Conservation (phyloP, 495 filamentous ascomycete species). For the Penicillium macrosclerotiorum region DNA sequence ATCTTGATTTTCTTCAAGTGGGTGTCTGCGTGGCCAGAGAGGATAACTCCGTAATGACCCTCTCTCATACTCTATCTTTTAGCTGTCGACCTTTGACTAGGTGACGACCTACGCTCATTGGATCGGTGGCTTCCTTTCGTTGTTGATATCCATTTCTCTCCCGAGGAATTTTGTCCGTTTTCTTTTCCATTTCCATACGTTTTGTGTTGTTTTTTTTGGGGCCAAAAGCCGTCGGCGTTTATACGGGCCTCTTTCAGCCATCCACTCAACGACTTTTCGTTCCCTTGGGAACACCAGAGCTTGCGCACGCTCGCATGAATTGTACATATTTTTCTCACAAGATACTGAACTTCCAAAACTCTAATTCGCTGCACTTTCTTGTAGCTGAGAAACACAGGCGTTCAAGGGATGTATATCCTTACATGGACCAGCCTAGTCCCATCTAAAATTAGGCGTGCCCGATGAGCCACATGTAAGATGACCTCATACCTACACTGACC, state of each 20-base stretch:
- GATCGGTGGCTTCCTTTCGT: background rate
- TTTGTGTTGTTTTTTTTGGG: background rate
- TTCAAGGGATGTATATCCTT: background rate
- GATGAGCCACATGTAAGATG: background rate
- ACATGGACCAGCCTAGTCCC: background rate
- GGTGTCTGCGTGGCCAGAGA: conserved; percentile 9
- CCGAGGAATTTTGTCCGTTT: no score
- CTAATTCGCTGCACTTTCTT: no score
- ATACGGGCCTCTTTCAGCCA: background rate
- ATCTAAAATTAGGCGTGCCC: conserved; percentile 3
- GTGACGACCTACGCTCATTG: background rate
- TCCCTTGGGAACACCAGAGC: background rate
- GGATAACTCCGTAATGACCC: conserved; percentile 18
- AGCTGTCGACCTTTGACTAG: background rate
- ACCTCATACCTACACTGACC: no score
- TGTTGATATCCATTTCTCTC: conserved; percentile 31
- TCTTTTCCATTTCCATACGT: no score
- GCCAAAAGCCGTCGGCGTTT: conserved; percentile 16
- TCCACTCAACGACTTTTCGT: background rate
- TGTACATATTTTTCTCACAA: conserved; percentile 18
- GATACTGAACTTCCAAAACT: background rate
- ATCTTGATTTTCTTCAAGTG: no score
- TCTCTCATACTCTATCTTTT: conserved; percentile 9
- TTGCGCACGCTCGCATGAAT: conserved; percentile 12
- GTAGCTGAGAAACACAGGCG: no score